Evolutionary conservation across 345 rosid species (phyloP), one percentile per base, ranked within the genome.

Genomic region (Pugionium dolabratum): DNA sequence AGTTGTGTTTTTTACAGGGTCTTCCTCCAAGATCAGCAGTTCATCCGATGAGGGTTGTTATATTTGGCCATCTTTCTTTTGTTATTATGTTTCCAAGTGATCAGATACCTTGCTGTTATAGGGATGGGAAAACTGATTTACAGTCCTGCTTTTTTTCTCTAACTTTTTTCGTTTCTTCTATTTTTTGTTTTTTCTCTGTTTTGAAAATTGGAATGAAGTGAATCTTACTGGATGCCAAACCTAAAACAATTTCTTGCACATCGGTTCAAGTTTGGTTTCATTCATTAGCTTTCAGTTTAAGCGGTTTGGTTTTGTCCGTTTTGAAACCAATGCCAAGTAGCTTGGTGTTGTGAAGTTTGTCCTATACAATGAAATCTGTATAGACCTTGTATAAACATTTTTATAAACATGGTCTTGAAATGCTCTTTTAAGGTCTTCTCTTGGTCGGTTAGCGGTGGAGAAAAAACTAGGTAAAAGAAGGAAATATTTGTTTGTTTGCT

Each of bases 1-100:
- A 26, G 25, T 63, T 43, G 31, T 52, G 27, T 9, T 66, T 6
- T 57, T 67, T 61, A 42, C 84, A 93, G 99, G 99, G 97, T 55
- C 89, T 88, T 75, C 99, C 99, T 73, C 97, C 97, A 66, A 82
- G 99, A 85, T 91, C 99, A 54, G 77, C 88, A 1, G 99, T 94
- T 66, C 99, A 94, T 85, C 99, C 99, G 29, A 94, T 94, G 99
- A 89, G 99, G 92, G 99, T 93, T 62, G 80, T 90, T 87, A 67
- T 73, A 58, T 72, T 59, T 40, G 33, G 53, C 64, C 69, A 54
- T 67, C 68, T 65, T 69, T 36, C 56, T 32, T 59, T 69, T 45
- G 4, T 55, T 58, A 43, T 67, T 61, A 42, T 72, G 44, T 61
- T 54, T 45, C 66, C 45, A 46, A 47, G 47, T 32, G 50, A 42